Evolutionary conservation across 2,329 filamentous ascomycete genomes (phyloP), one percentile per base, ranked within the genome.

Genomic region (Colletotrichum tamarilloi): DNA sequence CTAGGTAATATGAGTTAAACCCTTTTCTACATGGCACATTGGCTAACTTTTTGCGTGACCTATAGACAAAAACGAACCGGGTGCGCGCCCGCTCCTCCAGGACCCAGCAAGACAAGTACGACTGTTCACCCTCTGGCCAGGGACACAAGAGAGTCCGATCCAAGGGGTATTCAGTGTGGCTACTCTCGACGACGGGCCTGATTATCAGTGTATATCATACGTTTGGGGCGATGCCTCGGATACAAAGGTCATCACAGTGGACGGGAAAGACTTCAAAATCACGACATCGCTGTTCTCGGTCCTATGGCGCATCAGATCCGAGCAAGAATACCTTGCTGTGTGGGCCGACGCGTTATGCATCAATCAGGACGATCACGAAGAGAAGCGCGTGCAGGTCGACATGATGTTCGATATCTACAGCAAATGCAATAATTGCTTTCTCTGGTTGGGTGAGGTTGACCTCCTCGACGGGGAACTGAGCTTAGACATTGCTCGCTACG

Each of bases 201-300:
- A 24, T n/a, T 71, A 71, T 12, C 62, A 66, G 16, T 62, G 62
- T 11, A 57, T 71, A 16, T 71, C 68, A 9, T 66, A 65, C 28
- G 68, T 65, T 11, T 66, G 62, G 62, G 68, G 60, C n/a, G 57
- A 59, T 38, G 57, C 26, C 3, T 22, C 35, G 16, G 11, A 59
- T 2, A 59, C n/a, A 0, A 26, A 30, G 1, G 1, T 42, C 3
- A 59, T 59, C 30, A 4, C 3, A 2, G 57, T 59, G 30, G n/a
- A n/a, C n/a, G 57, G n/a, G 5, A 2, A 59, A 22, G 4, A 6
- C 0, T 24, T 59, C 57, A 11, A 22, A 5, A 16, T 60, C 0
- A n/a, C 58, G 7, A 5, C 1, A 4, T 42, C 58, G 2, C 22
- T 60, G 0, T 60, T 60, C 14, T 42, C 32, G 9, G 58, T 22